Base-by-base conservation (phyloP, 371 early-diverging fungal species). In the Mycotypha africana region DNA sequence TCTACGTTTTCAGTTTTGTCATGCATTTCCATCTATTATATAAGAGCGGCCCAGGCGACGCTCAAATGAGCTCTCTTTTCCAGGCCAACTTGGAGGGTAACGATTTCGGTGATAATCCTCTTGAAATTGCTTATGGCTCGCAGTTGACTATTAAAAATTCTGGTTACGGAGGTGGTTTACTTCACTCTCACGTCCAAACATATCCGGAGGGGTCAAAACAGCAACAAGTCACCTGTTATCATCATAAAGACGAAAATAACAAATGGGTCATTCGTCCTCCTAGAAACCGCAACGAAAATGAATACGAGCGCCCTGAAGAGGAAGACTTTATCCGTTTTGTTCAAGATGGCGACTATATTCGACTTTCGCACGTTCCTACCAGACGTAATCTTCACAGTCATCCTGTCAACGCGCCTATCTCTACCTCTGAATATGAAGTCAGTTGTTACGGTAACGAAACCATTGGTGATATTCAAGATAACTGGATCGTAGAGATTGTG, bases 31-130 rank as follows among this genome's bases (percentile, higher is more conserved):
- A 76, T 26, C 77, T 99, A 33, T 78, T 99, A 20, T 86, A 81
- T 57, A 79, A 78, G 41, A 85, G 86, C 50, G 97, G 99, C 1
- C 68, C 89, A 9, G 99, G 99, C 15, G 99, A 99, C 70, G 93
- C 93, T 8, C 92, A 93, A 48, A 99, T 99, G 99, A 91, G 93
- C 61, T 95, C 95, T 6, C 67, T 97, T 14, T 99, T 99, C 74
- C 99, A 99, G 62, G 91, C 97, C 2, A 78, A 83, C 4, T 74
- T 99, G n/a, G 53, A 74, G 25, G 97, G 97, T 12, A 97, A 81
- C 65, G 72, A 76, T 22, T 83, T 98, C 40, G 58, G 66, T 23
- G 56, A 78, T 33, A 92, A 91, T 56, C 97, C 97, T 11, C 71
- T 95, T 19, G 93, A 97, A 60, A 62, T 98, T n/a, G 90, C 86